Evolutionary conservation across 495 filamentous ascomycete species (phyloP), one percentile per base, ranked within the genome.

Genomic region (Xylaria bambusicola): DNA sequence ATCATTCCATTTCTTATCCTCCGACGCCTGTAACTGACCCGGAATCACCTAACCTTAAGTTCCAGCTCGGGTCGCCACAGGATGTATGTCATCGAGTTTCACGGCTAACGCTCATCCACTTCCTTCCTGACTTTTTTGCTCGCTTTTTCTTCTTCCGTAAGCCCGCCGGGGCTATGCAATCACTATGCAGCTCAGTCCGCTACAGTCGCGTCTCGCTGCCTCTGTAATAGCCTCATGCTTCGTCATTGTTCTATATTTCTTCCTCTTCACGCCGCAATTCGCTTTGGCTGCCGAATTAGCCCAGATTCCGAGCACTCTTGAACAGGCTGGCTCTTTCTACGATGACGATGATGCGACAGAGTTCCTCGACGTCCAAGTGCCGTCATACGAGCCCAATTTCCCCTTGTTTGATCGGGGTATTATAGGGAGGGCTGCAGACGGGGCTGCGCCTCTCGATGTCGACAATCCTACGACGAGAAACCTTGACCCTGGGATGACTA

Each of bases 151-250:
- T 10, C 8, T 50, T 53, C 61, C 56, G 53, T 56, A 66, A 48
- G 69, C 71, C 69, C 70, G 60, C 54, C 54, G 69, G 69, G 76
- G 76, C 68, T 71, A 69, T 71, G 68, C 59, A 48, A 52, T 29
- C 63, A 66, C 56, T 52, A 89, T 90, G 86, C 84, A 84, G 66
- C 77, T 83, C 62, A 83, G 82, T 67, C 83, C 80, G 60, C 75
- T 89, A 60, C 87, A 88, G 79, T 87, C 84, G 73, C 85, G 84
- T 63, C 74, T 92, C 62, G 83, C 80, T 70, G 86, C 87, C 67
- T 87, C 83, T 31, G 62, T 86, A 59, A 71, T 80, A 67, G 81
- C 83, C 40, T 81, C 82, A 29, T 67, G 82, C 44, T 64, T 86
- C 33, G 61, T 88, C 27, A 57, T 85, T 35, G 48, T 83, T 35